These are phyloP conservation scores for Cenococcum geophilum DNA, from an alignment of 495 filamentous ascomycete species.

Conservation along the genomic window DNA sequence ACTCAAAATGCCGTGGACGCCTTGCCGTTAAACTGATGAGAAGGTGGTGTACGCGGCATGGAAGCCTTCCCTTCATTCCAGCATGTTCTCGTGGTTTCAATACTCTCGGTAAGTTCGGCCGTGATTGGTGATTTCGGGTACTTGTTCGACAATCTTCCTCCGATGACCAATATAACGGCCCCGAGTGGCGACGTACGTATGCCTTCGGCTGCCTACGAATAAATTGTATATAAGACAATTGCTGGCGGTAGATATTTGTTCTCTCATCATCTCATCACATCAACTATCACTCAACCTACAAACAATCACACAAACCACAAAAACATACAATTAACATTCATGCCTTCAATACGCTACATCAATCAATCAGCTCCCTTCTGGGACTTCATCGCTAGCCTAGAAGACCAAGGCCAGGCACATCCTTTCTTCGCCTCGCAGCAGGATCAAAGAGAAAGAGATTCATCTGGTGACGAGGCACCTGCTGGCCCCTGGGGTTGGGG, in stretches of 20 bases:
- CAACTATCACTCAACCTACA: neutral
- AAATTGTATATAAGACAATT: neutral
- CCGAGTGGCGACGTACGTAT: constrained; percentile 6
- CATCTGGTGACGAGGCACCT: constrained; percentile 8
- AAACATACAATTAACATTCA: constrained; percentile 19
- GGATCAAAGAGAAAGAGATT: constrained; percentile 8
- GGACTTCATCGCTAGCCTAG: constrained; percentile 42
- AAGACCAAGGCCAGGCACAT: constrained; percentile 37
- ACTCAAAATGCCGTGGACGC: neutral
- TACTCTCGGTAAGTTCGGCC: neutral
- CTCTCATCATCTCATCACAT: constrained; percentile 5
- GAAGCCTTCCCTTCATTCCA: neutral
- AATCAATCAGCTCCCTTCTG: constrained; percentile 44
- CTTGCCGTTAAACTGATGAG: neutral
- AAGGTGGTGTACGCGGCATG: constrained; percentile 1
- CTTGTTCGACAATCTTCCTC: neutral
- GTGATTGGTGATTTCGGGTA: neutral
- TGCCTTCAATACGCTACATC: constrained; percentile 41
- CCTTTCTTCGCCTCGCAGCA: constrained; percentile 30
- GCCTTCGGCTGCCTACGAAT: neutral
- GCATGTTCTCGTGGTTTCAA: neutral
- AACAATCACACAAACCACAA: neutral
- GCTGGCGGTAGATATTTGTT: neutral
- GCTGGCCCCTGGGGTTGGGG: constrained; percentile 23
- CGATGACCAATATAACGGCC: constrained; percentile 2